phyloP scores from a whole-genome alignment of 1,139 yeast genomes.

The Zygoascus sp. region DNA sequence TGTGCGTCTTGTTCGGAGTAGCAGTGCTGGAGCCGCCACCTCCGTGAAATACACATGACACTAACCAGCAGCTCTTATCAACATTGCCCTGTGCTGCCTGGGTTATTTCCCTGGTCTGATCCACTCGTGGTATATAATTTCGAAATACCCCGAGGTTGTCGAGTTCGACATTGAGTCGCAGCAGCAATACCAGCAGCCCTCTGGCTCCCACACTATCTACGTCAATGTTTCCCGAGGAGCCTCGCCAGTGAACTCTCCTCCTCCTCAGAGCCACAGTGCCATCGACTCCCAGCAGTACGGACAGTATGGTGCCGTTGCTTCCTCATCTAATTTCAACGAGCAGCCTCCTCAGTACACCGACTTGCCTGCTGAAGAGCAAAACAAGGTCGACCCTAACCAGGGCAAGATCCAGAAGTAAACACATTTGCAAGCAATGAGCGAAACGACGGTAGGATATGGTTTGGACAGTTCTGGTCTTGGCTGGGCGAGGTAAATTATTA shows the following conservation, averaged over 20 bases:
- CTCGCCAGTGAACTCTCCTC: slow-evolving; percentile 3
- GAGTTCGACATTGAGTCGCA: slow-evolving; percentile 26
- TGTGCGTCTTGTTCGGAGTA: no score
- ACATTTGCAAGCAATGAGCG: no score
- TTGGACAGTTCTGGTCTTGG: no score
- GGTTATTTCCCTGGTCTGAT: slow-evolving; percentile 75
- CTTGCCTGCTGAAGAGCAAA: slow-evolving; percentile 1
- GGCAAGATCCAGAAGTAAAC: slow-evolving; percentile 10
- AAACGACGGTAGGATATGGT: no score
- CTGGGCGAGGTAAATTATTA: no score
- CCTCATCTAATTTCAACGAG: slow-evolving; percentile 8
- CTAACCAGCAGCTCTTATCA: slow-evolving; percentile 47
- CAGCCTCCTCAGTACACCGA: slow-evolving; percentile 9
- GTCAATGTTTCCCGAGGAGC: slow-evolving; percentile 13
- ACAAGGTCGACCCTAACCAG: slow-evolving; percentile 7
- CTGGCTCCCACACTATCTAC: slow-evolving; percentile 19
- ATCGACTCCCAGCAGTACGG: slow-evolving; percentile 7
- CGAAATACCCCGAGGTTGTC: slow-evolving; percentile 37
- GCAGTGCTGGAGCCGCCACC: no score
- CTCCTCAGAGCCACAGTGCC: background rate
- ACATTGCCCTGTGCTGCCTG: slow-evolving; percentile 65
- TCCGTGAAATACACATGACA: no score
- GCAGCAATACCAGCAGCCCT: slow-evolving; percentile 16
- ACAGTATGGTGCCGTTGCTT: slow-evolving; percentile 7
- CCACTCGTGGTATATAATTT: slow-evolving; percentile 44